These are phyloP conservation scores for Trifolium repens DNA, from an alignment of 306 rosid genomes.

Conservation along the genomic window DNA sequence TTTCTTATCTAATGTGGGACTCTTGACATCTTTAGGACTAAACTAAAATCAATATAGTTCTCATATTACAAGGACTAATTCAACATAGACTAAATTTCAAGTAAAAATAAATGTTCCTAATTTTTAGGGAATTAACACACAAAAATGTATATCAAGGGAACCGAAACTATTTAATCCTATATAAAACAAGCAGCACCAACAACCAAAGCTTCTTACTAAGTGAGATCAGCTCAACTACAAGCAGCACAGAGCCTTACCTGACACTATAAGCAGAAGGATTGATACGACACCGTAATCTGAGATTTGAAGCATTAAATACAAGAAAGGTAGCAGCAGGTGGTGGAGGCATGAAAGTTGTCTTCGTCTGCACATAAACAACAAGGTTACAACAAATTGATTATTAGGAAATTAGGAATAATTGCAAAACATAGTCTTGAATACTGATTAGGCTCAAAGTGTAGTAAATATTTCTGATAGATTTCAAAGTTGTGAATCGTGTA, in stretches of 20 bases:
- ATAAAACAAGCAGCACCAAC: neutral
- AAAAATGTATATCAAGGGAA: too few relatives aligned
- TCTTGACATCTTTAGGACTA: neutral
- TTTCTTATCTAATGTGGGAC: neutral
- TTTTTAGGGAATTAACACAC: too few relatives aligned
- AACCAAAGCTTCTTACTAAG: neutral
- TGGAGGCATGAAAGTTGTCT: constrained; percentile 98
- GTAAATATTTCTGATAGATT: neutral
- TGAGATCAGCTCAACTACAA: neutral
- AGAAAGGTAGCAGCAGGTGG: constrained; percentile 99
- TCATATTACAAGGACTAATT: neutral
- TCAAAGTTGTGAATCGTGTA: neutral
- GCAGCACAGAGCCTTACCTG: constrained; percentile 55
- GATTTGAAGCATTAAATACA: constrained; percentile 80
- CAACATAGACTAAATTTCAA: neutral
- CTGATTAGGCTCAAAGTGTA: neutral
- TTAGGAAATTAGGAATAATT: constrained; percentile 31
- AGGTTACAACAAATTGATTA: constrained; percentile 37
- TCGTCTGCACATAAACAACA: constrained; percentile 71
- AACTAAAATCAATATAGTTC: neutral
- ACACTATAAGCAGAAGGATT: constrained; percentile 76
- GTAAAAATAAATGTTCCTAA: neutral
- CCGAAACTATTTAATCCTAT: too few relatives aligned
- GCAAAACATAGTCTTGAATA: constrained; percentile 11
- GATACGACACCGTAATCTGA: constrained; percentile 85